Conservation (phyloP, 371 early-diverging fungal species). For the Dinochytrium kinnereticum region DNA sequence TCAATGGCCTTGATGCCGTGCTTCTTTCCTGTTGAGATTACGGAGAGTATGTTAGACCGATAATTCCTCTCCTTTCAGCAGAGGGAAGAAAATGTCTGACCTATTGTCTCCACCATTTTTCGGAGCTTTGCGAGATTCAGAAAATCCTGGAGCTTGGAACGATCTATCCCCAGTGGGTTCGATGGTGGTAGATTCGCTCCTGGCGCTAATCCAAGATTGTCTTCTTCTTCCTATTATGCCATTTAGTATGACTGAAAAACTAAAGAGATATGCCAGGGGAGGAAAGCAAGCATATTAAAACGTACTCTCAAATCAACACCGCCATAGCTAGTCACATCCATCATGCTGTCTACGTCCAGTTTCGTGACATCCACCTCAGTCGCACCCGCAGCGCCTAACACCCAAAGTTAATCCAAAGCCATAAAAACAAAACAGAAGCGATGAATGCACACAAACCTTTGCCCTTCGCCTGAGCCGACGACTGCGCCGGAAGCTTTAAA, state of each 20-base stretch:
- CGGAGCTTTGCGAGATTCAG: constrained; percentile 56
- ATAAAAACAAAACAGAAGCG: neutral
- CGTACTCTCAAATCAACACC: constrained; percentile 78
- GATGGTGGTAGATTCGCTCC: constrained; percentile 5
- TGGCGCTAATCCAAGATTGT: constrained; percentile 21
- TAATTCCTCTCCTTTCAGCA: no score
- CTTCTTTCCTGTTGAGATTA: constrained; percentile 38
- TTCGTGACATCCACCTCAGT: constrained; percentile 20
- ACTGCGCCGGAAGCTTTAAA: no score
- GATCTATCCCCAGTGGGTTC: constrained; percentile 44
- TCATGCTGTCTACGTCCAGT: constrained; percentile 49
- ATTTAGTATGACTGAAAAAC: no score
- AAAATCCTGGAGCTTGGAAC: constrained; percentile 59
- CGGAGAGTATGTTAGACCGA: no score
- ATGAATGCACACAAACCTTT: neutral
- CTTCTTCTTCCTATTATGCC: constrained; percentile 37
- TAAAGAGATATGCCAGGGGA: constrained; percentile 28
- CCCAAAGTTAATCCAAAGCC: neutral
- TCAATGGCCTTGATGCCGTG: constrained; percentile 59
- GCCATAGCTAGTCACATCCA: constrained; percentile 85
- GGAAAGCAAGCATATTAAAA: constrained; percentile 17
- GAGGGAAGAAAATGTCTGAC: constrained; percentile 33
- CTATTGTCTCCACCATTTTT: constrained; percentile 47
- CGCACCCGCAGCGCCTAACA: constrained; percentile 10
- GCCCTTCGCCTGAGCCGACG: neutral